Evolutionary conservation across 345 rosid species (phyloP).

Genomic region (Limnanthes douglasii): DNA sequence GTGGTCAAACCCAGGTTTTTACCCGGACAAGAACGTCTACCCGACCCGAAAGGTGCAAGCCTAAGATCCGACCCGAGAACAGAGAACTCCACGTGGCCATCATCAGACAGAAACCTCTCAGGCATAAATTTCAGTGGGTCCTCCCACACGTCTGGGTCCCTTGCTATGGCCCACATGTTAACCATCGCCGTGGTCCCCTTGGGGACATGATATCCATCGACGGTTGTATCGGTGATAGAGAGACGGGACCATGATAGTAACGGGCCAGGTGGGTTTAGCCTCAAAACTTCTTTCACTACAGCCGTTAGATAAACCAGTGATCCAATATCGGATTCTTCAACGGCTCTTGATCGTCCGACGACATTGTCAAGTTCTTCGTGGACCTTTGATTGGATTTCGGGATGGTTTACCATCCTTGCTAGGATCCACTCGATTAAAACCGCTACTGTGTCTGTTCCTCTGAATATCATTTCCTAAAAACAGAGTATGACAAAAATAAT

Average conservation of each 20-base stretch:
- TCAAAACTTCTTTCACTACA: slow-evolving; percentile 59
- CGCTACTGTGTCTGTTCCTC: slow-evolving; percentile 86
- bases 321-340: slow-evolving; percentile 32
- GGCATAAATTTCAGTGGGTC: slow-evolving; percentile 58
- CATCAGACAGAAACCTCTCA: slow-evolving; percentile 34
- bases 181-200: slow-evolving; percentile 89
- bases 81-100: slow-evolving; percentile 36
- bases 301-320: slow-evolving; percentile 47
- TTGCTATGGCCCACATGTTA: slow-evolving; percentile 89
- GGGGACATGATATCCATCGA: slow-evolving; percentile 70
- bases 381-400: slow-evolving; percentile 47
- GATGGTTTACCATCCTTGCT: slow-evolving; percentile 66
- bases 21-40: slow-evolving; percentile 71
- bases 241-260: slow-evolving; percentile 86
- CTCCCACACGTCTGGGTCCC: slow-evolving; percentile 62
- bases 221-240: slow-evolving; percentile 55
- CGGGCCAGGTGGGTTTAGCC: slow-evolving; percentile 96
- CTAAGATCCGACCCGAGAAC: slow-evolving; percentile 73
- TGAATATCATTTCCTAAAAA: slow-evolving; percentile 73
- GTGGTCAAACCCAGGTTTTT: slow-evolving; percentile 53
- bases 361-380: slow-evolving; percentile 51
- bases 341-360: slow-evolving; percentile 43
- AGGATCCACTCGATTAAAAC: slow-evolving; percentile 83
- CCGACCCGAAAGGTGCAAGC: slow-evolving; percentile 88
- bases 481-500: not conserved